phyloP scores from a whole-genome alignment of 23 red algal species.

The Gracilaria domingensis region DNA sequence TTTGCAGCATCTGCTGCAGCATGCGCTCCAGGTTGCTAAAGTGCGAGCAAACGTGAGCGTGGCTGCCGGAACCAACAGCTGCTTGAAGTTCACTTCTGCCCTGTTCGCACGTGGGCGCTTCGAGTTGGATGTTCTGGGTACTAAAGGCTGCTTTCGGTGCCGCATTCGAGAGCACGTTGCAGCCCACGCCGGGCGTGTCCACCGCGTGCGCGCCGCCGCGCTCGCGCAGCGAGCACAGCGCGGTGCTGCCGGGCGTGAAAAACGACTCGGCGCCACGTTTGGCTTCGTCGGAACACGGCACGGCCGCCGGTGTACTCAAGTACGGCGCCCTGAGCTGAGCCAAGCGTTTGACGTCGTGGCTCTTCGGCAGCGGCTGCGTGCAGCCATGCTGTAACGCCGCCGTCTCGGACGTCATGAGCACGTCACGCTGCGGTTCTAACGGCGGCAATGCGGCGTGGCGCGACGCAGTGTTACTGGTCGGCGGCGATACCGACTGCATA shows the following conservation, averaged over 20 bases:
- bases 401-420: not conserved
- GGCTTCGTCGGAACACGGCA: not conserved
- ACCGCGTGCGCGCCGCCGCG: not conserved
- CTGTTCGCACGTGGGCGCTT: slow-evolving; percentile 6
- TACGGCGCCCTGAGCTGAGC: not conserved
- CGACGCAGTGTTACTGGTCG: not conserved
- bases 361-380: not conserved
- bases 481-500: not conserved
- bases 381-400: not conserved
- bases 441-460: not conserved
- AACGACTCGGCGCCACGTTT: not conserved
- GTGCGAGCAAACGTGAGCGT: slow-evolving; percentile 6
- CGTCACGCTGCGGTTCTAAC: not conserved
- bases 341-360: not conserved
- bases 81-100: not conserved
- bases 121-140: slow-evolving; percentile 31
- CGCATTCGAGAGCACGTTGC: not conserved
- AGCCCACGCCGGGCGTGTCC: not conserved
- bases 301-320: not conserved
- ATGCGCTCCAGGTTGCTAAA: slow-evolving; percentile 12
- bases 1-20: slow-evolving; percentile 28
- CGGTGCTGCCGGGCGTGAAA: not conserved
- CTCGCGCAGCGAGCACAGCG: not conserved
- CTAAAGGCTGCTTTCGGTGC: not conserved
- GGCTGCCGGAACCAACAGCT: not conserved